Conservation (phyloP, 2,329 filamentous ascomycete species). For the Penicillium sp. region DNA sequence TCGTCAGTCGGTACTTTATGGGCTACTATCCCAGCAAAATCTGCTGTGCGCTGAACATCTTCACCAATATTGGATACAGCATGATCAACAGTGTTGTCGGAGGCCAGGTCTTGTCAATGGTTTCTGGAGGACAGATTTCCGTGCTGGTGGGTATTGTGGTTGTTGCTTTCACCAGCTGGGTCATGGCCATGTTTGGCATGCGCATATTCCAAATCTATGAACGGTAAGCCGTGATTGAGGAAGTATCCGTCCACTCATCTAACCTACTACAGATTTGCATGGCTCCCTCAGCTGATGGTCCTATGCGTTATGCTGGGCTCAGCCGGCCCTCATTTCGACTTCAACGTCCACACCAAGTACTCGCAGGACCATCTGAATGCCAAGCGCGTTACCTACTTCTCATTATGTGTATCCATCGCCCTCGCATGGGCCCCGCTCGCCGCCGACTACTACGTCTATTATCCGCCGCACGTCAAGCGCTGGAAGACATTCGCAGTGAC, state of each 20-base stretch:
- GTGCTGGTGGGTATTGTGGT: slow-evolving; percentile 43
- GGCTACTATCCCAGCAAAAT: slow-evolving; percentile 46
- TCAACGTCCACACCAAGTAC: slow-evolving; percentile 30
- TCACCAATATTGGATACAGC: slow-evolving; percentile 45
- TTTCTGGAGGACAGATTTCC: slow-evolving; percentile 39
- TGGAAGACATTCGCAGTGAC: slow-evolving; percentile 42
- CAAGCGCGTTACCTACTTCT: slow-evolving; percentile 40
- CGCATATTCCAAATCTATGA: slow-evolving; percentile 46
- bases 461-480: slow-evolving; percentile 37
- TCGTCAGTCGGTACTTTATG: slow-evolving; percentile 45
- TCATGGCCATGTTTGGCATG: slow-evolving; percentile 43
- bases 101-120: slow-evolving; percentile 45
- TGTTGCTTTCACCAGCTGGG: slow-evolving; percentile 35
- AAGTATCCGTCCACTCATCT: neutral
- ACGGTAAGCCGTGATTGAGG: slow-evolving; percentile 27
- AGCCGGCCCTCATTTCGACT: slow-evolving; percentile 40
- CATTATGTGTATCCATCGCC: slow-evolving; percentile 36
- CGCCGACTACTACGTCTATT: slow-evolving; percentile 49
- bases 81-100: slow-evolving; percentile 47
- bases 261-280: slow-evolving; percentile 30
- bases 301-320: slow-evolving; percentile 44
- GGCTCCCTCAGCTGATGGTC: slow-evolving; percentile 44
- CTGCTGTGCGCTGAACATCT: slow-evolving; percentile 41
- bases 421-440: slow-evolving; percentile 38
- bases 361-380: slow-evolving; percentile 31